Base-by-base conservation (phyloP, 352 stramenopile genomes). In the Salisapilia sapeloensis region DNA sequence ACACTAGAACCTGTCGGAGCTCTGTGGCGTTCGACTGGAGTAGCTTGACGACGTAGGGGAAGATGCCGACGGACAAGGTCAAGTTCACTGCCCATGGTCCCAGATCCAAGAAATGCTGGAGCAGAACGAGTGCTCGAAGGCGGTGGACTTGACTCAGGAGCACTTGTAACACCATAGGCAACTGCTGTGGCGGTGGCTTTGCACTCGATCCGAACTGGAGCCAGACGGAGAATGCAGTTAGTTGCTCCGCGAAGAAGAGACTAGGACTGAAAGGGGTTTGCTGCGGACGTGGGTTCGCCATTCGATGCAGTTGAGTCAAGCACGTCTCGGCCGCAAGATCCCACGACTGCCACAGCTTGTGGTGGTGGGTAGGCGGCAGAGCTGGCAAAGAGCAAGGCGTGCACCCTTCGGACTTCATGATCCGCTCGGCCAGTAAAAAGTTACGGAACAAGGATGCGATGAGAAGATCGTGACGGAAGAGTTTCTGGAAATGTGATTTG, bases 401-500 rank as follows among this genome's bases (percentile, higher is more conserved):
- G 34, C 70, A 87, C 4, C 75, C 72, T 24, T 70, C 61, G 2
- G 69, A 78, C 43, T 92, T 93, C 67, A 99, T 75, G 40, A 99
- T 98, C 8, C 95, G 69, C 56, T 99, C 92, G 3, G 95, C 95
- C 4, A 99, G 47, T 15, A 99, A 46, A 56, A 98, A 99, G 46
- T 99, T 94, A 12, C 96, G 74, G 53, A 99, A 99, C 8, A 99
- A 81, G 24, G 74, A 95, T 1, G 96, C 94, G 4, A 99, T 82
- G 7, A 99, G 54, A 35, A 99, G 63, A 63, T 99, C 96, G 48
- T 99, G 92, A n/a, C 96, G 81, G 56, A 99, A 99, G 3, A 99
- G 60, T 42, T 95, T 92, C 53, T 98, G 92, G 50, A 99, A 99
- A 10, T 99, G 60, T 19, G 89, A 54, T 23, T 80, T 75, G 8